These are phyloP conservation scores for Neofusicoccum kwambonambiense DNA, from an alignment of 2,329 filamentous ascomycete genomes.

Conservation along the genomic window DNA sequence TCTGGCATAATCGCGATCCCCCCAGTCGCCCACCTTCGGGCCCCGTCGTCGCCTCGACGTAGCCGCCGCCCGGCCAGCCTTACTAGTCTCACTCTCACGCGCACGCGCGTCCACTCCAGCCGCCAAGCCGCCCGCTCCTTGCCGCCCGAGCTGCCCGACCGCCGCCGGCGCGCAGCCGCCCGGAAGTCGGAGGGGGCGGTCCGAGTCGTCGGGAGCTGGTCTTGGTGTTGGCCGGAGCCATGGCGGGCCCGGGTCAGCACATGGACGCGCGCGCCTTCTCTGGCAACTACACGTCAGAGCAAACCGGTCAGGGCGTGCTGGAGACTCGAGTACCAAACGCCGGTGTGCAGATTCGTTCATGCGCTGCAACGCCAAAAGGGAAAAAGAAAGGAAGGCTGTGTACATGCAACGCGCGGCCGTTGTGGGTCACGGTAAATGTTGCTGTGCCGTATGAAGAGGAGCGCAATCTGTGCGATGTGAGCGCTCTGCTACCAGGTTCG, in stretches of 20 bases:
- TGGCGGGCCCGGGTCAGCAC: not conserved
- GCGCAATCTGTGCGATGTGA: not conserved
- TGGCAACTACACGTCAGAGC: no score
- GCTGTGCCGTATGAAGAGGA: not conserved
- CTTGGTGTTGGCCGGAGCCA: not conserved
- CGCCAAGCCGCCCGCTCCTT: not conserved
- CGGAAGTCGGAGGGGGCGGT: not conserved
- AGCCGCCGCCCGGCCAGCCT: not conserved
- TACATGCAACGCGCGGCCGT: not conserved
- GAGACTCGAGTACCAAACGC: not conserved
- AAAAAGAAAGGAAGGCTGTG: not conserved
- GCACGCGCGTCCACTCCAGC: not conserved
- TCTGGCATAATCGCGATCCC: not conserved
- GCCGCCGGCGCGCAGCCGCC: not conserved
- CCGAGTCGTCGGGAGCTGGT: not conserved
- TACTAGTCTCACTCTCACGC: not conserved
- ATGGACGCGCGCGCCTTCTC: not conserved
- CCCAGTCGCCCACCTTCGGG: not conserved
- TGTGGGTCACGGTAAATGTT: not conserved
- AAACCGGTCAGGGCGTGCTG: no score
- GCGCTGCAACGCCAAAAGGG: not conserved
- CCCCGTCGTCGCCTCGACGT: not conserved
- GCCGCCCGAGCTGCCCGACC: not conserved
- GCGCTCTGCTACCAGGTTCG: not conserved
- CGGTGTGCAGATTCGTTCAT: not conserved